Percentiles rank a stretch among this genome's conserved stretches.
Evolutionary conservation across 176 grass and related monocot species (phyloP).

Genomic region (Dendrocalamus sinicus): DNA sequence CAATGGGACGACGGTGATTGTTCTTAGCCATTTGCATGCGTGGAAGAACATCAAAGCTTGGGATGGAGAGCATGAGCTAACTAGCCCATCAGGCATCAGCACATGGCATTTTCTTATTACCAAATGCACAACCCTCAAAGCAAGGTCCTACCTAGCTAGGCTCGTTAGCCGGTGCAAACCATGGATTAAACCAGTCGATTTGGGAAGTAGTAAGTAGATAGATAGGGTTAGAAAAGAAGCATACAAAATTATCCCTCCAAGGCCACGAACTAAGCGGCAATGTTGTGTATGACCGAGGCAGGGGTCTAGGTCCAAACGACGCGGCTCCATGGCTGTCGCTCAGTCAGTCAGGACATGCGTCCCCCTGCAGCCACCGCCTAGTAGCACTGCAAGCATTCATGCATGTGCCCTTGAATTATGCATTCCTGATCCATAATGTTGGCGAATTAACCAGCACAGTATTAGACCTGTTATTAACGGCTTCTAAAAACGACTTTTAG

Average conservation of each 20-base stretch:
- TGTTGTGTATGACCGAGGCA: constrained; percentile 36
- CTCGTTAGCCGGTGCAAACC: not conserved
- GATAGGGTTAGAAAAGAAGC: constrained; percentile 23
- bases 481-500: too few relatives aligned
- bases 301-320: constrained; percentile 33
- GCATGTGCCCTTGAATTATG: not conserved
- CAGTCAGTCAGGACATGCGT: not conserved
- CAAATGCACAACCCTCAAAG: constrained; percentile 43
- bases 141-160: constrained; percentile 25
- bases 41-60: not conserved
- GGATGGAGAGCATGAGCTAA: not conserved
- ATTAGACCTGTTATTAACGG: too few relatives aligned
- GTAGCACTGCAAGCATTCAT: constrained; percentile 13
- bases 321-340: constrained; percentile 39
- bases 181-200: not conserved
- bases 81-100: too few relatives aligned
- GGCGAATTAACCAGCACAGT: too few relatives aligned
- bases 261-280: constrained; percentile 4
- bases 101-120: not conserved
- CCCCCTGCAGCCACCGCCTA: not conserved
- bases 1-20: not conserved
- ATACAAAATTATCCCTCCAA: constrained; percentile 37
- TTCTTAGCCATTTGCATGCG: not conserved
- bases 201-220: constrained; percentile 24
- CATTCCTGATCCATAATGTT: too few relatives aligned